Evolutionary conservation across 805 yeast species (phyloP).

Genomic region (Candida sakaeoensis): DNA sequence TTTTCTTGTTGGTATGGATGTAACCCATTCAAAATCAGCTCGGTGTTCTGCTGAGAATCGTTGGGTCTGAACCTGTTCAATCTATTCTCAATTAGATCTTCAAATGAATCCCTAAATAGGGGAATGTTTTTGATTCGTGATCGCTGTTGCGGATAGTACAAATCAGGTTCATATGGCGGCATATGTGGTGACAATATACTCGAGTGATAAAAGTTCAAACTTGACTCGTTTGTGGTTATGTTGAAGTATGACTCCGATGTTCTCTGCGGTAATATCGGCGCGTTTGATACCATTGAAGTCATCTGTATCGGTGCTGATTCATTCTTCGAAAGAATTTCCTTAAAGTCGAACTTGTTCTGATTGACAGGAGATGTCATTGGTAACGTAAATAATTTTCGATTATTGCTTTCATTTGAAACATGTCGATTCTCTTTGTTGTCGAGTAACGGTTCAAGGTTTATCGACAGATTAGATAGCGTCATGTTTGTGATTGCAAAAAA

Average conservation of each 20-base stretch:
- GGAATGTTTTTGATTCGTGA: not conserved
- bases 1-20: conserved; percentile 29
- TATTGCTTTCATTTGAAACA: too few species aligned
- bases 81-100: conserved; percentile 27
- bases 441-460: not conserved
- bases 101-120: conserved; percentile 13
- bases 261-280: not conserved
- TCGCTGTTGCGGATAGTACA: conserved; percentile 3
- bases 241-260: not conserved
- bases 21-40: conserved; percentile 17
- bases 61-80: conserved; percentile 29
- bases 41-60: conserved; percentile 29
- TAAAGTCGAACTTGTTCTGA: not conserved
- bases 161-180: conserved; percentile 18
- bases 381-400: conserved; percentile 4
- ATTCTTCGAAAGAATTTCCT: not conserved
- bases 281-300: not conserved
- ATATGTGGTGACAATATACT: conserved; percentile 16
- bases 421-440: conserved; percentile 1
- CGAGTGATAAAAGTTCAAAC: not conserved
- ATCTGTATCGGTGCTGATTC: conserved; percentile 1
- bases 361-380: conserved; percentile 7
- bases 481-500: conserved; percentile 5
- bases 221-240: not conserved
- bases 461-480: not conserved